phyloP scores from a whole-genome alignment of 176 grass and related monocot species.

The Musa acuminata region DNA sequence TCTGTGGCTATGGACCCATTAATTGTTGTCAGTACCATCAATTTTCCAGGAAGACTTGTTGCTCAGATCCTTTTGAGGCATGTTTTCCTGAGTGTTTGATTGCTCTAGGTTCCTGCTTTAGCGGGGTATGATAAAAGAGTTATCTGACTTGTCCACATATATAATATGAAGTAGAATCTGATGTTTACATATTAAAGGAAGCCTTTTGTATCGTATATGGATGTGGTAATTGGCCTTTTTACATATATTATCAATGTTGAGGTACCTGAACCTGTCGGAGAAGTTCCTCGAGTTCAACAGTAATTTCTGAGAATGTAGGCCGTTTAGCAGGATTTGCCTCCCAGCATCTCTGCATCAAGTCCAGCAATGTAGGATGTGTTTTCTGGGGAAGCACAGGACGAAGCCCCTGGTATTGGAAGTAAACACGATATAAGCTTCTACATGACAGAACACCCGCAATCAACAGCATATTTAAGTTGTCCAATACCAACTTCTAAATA shows the following conservation, averaged over 20 bases:
- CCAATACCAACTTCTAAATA: not conserved
- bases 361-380: constrained; percentile 52
- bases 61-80: no score
- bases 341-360: constrained; percentile 56
- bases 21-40: no score
- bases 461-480: not conserved
- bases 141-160: no score
- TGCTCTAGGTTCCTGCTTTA: no score
- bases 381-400: constrained; percentile 56
- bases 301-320: constrained; percentile 50
- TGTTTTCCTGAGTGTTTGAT: no score
- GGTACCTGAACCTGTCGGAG: constrained; percentile 45
- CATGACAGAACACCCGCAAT: not conserved
- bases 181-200: no score
- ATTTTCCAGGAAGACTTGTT: no score
- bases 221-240: no score
- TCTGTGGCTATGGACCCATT: no score
- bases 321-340: constrained; percentile 40
- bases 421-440: not conserved
- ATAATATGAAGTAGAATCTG: no score
- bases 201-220: no score
- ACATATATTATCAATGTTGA: not conserved
- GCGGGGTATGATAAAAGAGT: no score
- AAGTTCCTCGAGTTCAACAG: constrained; percentile 53
- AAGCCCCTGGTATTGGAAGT: constrained; percentile 48